Evolutionary conservation across 78 protist species (phyloP).

Genomic region (Guillardia theta): DNA sequence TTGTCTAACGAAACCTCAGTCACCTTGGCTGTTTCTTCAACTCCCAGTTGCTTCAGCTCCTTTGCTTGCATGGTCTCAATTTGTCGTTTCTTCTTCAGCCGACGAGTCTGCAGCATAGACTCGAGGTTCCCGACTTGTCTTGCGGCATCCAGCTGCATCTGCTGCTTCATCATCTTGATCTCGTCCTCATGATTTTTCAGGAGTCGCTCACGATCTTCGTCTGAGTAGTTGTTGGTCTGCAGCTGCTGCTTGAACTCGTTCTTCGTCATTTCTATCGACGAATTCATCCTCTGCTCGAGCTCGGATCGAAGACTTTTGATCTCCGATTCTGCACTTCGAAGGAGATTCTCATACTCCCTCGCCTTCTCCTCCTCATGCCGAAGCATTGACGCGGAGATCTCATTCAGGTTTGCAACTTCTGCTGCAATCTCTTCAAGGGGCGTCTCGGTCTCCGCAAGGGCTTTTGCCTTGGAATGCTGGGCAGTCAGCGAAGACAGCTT

Average conservation of each 20-base stretch:
- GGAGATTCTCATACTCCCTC: background rate
- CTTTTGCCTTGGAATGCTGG: background rate
- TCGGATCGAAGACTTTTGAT: too few species aligned
- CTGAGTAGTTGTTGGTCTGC: background rate
- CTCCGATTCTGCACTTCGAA: background rate
- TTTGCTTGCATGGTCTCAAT: background rate
- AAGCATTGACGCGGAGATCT: background rate
- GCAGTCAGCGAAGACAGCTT: background rate
- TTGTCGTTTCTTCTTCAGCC: background rate
- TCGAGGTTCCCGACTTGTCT: background rate
- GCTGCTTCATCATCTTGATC: background rate
- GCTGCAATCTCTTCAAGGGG: background rate
- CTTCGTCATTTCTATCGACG: background rate
- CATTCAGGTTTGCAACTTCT: background rate
- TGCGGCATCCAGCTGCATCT: background rate
- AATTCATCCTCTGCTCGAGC: background rate
- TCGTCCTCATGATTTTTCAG: background rate
- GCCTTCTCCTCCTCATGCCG: background rate
- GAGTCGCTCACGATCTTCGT: background rate
- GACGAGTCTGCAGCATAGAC: background rate
- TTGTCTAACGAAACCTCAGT: too few species aligned
- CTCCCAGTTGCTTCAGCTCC: background rate
- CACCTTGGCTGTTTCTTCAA: too few species aligned
- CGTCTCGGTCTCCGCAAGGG: too few species aligned
- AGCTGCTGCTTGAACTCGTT: background rate